phyloP scores from a whole-genome alignment of 2,329 filamentous ascomycete species.

The Grosmannia huntii region DNA sequence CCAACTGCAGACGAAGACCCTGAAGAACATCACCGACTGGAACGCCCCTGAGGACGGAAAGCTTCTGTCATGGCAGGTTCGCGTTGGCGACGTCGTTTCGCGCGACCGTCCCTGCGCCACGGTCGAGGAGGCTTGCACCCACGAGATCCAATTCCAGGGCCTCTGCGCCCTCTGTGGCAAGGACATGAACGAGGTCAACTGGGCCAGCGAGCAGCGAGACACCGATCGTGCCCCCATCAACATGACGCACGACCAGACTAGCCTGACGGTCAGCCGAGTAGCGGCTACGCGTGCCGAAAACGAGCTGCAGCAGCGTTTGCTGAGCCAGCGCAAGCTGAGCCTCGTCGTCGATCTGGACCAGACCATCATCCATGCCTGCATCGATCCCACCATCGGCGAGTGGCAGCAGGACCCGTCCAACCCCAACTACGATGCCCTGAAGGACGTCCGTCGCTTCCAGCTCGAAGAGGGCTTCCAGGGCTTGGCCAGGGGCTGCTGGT shows the following conservation, averaged over 20 bases:
- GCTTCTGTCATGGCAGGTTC: conserved; percentile 64
- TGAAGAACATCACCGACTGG: conserved; percentile 63
- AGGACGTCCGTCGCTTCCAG: conserved; percentile 80
- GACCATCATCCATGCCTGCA: conserved; percentile 95
- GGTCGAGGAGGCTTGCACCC: conserved; percentile 81
- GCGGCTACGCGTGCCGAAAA: conserved; percentile 76
- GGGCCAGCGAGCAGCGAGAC: conserved; percentile 67
- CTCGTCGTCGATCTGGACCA: conserved; percentile 95
- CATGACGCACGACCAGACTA: conserved; percentile 85
- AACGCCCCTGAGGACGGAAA: conserved; percentile 74
- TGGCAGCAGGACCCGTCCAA: conserved; percentile 85
- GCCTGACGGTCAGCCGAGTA: conserved; percentile 69
- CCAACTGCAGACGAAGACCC: conserved; percentile 52
- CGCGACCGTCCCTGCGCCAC: conserved; percentile 50
- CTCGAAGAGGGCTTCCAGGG: conserved; percentile 74
- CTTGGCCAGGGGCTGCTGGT: conserved; percentile 64
- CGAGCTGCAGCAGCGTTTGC: conserved; percentile 70
- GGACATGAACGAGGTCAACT: conserved; percentile 87
- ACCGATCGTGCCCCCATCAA: conserved; percentile 82
- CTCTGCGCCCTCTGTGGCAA: conserved; percentile 88
- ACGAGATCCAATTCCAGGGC: conserved; percentile 82
- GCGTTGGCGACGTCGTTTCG: conserved; percentile 50
- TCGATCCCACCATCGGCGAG: conserved; percentile 90
- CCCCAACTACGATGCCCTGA: conserved; percentile 82
- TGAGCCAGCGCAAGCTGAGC: conserved; percentile 72